These are phyloP conservation scores for Mikania micrantha DNA, from an alignment of 129 eudicot genomes.

Conservation along the genomic window DNA sequence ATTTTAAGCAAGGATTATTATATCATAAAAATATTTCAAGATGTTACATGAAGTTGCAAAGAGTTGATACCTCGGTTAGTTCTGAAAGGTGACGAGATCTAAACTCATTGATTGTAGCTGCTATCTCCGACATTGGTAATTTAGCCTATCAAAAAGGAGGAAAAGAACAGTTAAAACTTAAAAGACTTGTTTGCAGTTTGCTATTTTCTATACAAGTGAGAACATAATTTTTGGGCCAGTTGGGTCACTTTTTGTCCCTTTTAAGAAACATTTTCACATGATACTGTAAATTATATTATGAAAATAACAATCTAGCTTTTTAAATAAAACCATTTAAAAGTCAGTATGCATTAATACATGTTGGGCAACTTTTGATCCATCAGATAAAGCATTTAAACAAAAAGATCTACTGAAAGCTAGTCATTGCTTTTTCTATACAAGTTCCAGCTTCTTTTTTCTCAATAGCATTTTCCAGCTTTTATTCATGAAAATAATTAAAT, in stretches of 20 bases:
- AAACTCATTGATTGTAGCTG: constrained; percentile 86
- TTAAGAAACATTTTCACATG: no score
- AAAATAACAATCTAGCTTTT: background rate
- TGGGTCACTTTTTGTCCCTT: no score
- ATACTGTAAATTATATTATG: background rate
- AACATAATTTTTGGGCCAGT: no score
- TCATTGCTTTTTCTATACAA: background rate
- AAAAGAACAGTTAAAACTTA: background rate
- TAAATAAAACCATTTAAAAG: background rate
- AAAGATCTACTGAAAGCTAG: background rate
- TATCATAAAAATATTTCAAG: background rate
- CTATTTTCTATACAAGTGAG: background rate
- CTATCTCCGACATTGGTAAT: constrained; percentile 89
- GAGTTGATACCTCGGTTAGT: constrained; percentile 72
- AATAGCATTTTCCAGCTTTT: background rate
- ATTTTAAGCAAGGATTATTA: background rate
- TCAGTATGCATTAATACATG: background rate
- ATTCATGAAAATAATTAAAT: background rate
- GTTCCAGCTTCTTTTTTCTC: background rate
- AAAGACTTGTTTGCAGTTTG: background rate
- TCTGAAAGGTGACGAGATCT: constrained; percentile 97
- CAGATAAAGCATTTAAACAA: background rate
- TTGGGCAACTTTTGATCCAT: background rate
- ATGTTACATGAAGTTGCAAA: background rate
- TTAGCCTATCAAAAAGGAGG: constrained; percentile 51